Conservation (phyloP, 345 rosid genomes). For the Hypericum perforatum region DNA sequence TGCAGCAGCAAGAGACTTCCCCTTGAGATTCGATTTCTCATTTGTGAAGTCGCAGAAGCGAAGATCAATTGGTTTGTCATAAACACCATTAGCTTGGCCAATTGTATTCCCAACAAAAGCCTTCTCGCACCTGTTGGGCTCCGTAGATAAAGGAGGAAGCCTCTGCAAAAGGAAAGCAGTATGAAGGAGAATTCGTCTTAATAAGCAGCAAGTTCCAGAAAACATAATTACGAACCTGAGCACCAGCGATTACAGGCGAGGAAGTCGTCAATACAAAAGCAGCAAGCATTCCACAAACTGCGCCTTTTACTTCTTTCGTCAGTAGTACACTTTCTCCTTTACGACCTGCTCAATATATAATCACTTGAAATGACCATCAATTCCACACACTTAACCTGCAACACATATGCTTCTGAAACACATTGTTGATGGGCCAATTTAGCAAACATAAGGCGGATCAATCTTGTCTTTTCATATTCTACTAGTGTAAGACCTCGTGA, state of each 20-base stretch:
- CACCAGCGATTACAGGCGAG: slow-evolving; percentile 74
- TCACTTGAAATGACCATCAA: too few relatives aligned
- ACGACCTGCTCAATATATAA: too few relatives aligned
- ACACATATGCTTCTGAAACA: too few relatives aligned
- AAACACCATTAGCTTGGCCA: slow-evolving; percentile 96
- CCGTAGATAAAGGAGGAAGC: slow-evolving; percentile 85
- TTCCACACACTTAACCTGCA: too few relatives aligned
- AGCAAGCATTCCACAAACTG: slow-evolving; percentile 66
- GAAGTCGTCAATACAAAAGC: slow-evolving; percentile 55
- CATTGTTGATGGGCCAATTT: too few relatives aligned
- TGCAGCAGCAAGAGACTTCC: slow-evolving; percentile 89
- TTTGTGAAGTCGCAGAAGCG: slow-evolving; percentile 83
- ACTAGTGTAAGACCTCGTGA: too few relatives aligned
- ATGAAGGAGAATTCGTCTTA: slow-evolving; percentile 4
- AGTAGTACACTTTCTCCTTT: slow-evolving; percentile 20
- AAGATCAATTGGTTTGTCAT: slow-evolving; percentile 92
- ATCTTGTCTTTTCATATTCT: too few relatives aligned
- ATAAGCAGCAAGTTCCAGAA: not conserved
- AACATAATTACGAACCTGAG: slow-evolving; percentile 35
- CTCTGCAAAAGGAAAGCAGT: slow-evolving; percentile 41
- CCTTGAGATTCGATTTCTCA: slow-evolving; percentile 76
- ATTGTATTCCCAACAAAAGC: slow-evolving; percentile 92
- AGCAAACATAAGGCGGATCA: too few relatives aligned
- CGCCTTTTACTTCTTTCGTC: slow-evolving; percentile 41
- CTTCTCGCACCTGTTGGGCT: slow-evolving; percentile 75